These are phyloP conservation scores for Lichtheimia corymbifera DNA, from an alignment of 371 early-diverging fungal genomes.

Conservation along the genomic window DNA sequence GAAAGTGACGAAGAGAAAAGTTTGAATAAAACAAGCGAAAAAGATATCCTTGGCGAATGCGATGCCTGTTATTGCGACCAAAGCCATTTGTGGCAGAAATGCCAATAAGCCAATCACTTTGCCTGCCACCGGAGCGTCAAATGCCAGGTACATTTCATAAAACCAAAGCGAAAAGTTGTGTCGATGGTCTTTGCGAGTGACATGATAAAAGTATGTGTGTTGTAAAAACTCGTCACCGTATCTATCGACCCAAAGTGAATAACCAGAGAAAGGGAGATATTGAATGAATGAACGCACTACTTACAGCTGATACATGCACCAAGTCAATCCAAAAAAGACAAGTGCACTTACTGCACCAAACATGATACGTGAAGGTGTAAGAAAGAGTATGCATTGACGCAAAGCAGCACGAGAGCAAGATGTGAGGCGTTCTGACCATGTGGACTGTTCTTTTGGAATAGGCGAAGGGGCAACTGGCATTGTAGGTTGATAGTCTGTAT, in stretches of 20 bases:
- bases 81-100: conserved; percentile 76
- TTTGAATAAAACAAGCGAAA: conserved; percentile 90
- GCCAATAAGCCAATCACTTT: conserved; percentile 55
- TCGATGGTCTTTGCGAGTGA: conserved; percentile 94
- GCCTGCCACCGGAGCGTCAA: conserved; percentile 47
- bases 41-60: conserved; percentile 80
- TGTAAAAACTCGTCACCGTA: conserved; percentile 88
- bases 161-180: conserved; percentile 98
- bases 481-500: conserved; percentile 1
- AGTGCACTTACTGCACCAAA: conserved; percentile 74
- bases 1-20: conserved; percentile 92
- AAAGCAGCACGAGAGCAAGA: not conserved
- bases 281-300: conserved; percentile 6
- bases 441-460: not conserved
- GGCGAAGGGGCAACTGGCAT: not conserved
- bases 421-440: not conserved
- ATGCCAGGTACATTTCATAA: conserved; percentile 86
- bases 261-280: not conserved
- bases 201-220: conserved; percentile 92
- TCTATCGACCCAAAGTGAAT: conserved; percentile 27
- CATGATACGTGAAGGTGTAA: conserved; percentile 60
- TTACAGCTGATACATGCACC: conserved; percentile 73
- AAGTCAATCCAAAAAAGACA: conserved; percentile 70
- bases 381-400: conserved; percentile 25
- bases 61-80: conserved; percentile 63